Conservation (phyloP, 305 asterid species). For the Galium porrigens region DNA sequence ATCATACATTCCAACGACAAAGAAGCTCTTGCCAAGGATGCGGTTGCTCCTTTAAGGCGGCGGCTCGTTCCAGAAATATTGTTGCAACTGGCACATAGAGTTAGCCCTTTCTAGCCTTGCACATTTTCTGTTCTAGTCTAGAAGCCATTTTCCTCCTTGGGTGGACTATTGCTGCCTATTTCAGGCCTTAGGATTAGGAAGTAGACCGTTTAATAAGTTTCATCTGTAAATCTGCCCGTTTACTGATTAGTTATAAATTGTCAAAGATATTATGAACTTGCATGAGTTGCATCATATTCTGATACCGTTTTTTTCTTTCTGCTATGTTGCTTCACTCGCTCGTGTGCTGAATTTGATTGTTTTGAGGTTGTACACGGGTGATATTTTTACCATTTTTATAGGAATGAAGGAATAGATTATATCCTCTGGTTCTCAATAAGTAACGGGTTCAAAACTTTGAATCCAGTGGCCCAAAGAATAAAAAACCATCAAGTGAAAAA, state of each 20-base stretch:
- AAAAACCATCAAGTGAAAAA: too few species aligned
- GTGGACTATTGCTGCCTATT: neutral
- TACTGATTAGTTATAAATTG: neutral
- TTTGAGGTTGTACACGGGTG: too few species aligned
- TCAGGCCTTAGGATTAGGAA: neutral
- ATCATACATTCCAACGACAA: constrained; percentile 53
- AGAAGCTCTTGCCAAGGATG: constrained; percentile 65
- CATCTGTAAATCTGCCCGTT: neutral
- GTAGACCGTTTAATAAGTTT: neutral
- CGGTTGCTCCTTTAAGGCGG: constrained; percentile 55
- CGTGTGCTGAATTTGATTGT: too few species aligned
- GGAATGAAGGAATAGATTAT: too few species aligned
- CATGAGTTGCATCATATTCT: neutral
- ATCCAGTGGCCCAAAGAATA: too few species aligned
- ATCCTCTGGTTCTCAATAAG: too few species aligned
- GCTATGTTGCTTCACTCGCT: too few species aligned
- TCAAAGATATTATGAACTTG: neutral
- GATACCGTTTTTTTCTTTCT: neutral
- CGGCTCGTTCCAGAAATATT: constrained; percentile 72
- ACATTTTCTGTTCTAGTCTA: neutral
- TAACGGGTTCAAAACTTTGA: too few species aligned
- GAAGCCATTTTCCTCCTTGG: neutral
- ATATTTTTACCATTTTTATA: too few species aligned
- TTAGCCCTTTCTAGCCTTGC: constrained; percentile 61
- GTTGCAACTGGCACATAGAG: constrained; percentile 45